phyloP scores from a whole-genome alignment of 441 rosid genomes.

The Biscutella auriculata region DNA sequence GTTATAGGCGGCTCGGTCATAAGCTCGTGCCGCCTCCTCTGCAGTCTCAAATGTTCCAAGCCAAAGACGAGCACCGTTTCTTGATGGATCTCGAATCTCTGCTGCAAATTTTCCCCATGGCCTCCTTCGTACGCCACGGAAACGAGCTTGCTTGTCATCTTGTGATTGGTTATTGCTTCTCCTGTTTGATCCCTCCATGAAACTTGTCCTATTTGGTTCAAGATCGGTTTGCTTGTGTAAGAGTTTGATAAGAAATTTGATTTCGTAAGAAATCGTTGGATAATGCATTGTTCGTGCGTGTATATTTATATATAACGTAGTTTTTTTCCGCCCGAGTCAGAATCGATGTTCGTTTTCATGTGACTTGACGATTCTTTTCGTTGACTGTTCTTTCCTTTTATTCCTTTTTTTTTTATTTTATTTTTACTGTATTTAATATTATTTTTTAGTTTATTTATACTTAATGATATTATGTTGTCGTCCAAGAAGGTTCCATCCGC shows the following conservation, averaged over 20 bases:
- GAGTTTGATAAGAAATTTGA: neutral
- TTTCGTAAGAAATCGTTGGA: neutral
- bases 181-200: conserved; percentile 22
- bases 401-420: neutral
- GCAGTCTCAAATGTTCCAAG: conserved; percentile 47
- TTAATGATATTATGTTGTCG: neutral
- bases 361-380: conserved; percentile 23
- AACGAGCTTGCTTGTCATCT: conserved; percentile 25
- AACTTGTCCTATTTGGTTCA: conserved; percentile 4
- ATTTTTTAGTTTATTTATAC: neutral
- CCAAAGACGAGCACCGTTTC: conserved; percentile 45
- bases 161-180: conserved; percentile 10
- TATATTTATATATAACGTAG: conserved; percentile 9
- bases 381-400: conserved; percentile 17
- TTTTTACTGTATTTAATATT: neutral
- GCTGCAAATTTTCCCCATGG: conserved; percentile 94
- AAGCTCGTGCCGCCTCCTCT: conserved; percentile 45
- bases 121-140: conserved; percentile 56
- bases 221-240: conserved; percentile 12
- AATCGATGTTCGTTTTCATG: conserved; percentile 22
- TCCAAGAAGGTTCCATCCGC: conserved; percentile 14
- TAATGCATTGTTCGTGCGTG: conserved; percentile 10
- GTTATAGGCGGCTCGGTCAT: conserved; percentile 40
- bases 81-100: conserved; percentile 63
- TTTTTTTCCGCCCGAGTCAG: conserved; percentile 17